phyloP scores from a whole-genome alignment of 768 basidiomycete species.

The Obba rivulosa region DNA sequence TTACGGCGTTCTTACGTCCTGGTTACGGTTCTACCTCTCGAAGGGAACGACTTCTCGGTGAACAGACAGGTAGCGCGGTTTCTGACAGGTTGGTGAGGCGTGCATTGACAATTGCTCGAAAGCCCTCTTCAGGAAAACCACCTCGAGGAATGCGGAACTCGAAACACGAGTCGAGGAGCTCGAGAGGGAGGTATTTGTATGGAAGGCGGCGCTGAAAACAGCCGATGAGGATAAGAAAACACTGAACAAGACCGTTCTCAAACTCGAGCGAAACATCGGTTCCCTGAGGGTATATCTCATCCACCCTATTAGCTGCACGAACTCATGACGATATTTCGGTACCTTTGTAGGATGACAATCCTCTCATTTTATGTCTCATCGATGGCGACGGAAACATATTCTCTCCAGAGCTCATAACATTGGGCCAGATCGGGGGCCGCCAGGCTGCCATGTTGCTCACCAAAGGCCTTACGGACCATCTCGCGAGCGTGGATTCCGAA shows the following conservation, averaged over 20 bases:
- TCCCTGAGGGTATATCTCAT: slow-evolving; percentile 18
- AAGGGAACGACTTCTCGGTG: slow-evolving; percentile 28
- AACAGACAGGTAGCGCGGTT: slow-evolving; percentile 27
- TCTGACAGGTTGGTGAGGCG: background rate
- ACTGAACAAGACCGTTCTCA: slow-evolving; percentile 21
- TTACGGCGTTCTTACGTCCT: background rate
- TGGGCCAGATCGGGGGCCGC: slow-evolving; percentile 30
- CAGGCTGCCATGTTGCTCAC: slow-evolving; percentile 31
- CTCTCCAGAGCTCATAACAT: slow-evolving; percentile 24
- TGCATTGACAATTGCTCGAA: background rate
- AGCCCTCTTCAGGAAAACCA: slow-evolving; percentile 29
- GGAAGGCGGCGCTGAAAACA: slow-evolving; percentile 33
- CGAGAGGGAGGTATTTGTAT: slow-evolving; percentile 35
- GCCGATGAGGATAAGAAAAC: slow-evolving; percentile 29
- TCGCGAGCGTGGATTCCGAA: slow-evolving; percentile 20
- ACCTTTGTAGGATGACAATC: slow-evolving; percentile 32
- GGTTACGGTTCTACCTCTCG: background rate
- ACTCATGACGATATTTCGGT: no score
- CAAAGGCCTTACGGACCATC: slow-evolving; percentile 30
- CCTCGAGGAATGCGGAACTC: slow-evolving; percentile 26
- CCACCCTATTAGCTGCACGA: background rate
- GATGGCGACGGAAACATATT: slow-evolving; percentile 39
- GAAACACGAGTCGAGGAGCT: slow-evolving; percentile 29
- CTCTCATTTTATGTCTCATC: slow-evolving; percentile 32
- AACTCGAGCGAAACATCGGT: slow-evolving; percentile 28